Conservation (phyloP, 75 land plant species). For the Pinus taeda region DNA sequence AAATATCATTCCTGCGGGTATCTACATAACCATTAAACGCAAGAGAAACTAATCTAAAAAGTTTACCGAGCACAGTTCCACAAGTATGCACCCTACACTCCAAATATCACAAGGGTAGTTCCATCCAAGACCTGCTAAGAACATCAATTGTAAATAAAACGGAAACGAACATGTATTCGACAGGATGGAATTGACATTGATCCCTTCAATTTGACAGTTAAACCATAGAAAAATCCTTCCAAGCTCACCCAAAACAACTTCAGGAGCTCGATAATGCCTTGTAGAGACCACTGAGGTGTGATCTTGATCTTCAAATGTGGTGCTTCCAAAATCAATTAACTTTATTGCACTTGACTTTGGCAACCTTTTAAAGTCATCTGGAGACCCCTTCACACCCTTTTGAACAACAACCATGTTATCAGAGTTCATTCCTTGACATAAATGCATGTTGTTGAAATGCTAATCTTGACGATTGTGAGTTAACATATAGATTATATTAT, state of each 20-base stretch:
- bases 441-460: not conserved
- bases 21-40: not conserved
- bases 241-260: not conserved
- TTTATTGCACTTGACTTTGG: too few relatives aligned
- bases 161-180: not conserved
- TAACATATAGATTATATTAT: too few relatives aligned
- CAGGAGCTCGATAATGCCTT: too few relatives aligned
- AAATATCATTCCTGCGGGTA: not conserved
- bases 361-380: not conserved
- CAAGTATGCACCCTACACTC: constrained; percentile 37
- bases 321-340: too few relatives aligned
- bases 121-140: constrained; percentile 31
- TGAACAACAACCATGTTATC: not conserved
- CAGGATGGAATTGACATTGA: not conserved
- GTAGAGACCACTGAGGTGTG: too few relatives aligned
- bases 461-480: not conserved
- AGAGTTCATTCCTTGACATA: not conserved
- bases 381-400: not conserved
- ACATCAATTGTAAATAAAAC: not conserved
- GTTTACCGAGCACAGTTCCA: constrained; percentile 31
- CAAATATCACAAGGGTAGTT: constrained; percentile 1
- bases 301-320: too few relatives aligned
- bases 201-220: not conserved
- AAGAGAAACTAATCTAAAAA: not conserved
- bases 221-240: too few relatives aligned